Conservation (phyloP, 2,329 filamentous ascomycete species). For the Chlorencoelia australis region DNA sequence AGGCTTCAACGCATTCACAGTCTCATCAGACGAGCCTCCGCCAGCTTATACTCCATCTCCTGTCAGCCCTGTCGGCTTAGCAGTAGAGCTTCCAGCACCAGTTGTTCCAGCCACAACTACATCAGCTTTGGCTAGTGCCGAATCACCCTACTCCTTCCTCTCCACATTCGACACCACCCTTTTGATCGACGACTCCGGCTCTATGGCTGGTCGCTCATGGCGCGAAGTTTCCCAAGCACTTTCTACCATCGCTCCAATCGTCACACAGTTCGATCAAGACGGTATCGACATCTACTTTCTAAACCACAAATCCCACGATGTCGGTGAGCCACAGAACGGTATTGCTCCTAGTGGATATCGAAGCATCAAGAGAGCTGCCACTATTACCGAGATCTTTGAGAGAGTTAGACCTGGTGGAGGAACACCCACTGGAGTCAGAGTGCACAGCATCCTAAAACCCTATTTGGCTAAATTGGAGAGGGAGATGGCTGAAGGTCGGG, state of each 20-base stretch:
- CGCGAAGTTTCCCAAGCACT: constrained; percentile 62
- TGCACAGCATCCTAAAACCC: constrained; percentile 61
- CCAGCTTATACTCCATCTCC: constrained; percentile 24
- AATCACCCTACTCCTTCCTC: constrained; percentile 60
- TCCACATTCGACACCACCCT: constrained; percentile 76
- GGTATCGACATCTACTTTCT: constrained; percentile 90
- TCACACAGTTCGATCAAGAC: constrained; percentile 67
- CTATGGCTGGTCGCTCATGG: constrained; percentile 74
- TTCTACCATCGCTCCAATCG: constrained; percentile 67
- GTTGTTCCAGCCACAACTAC: constrained; percentile 14
- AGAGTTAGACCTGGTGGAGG: constrained; percentile 50
- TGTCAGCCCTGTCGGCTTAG: constrained; percentile 11
- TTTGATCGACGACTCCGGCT: constrained; percentile 83
- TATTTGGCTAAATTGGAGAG: constrained; percentile 53
- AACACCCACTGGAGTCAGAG: constrained; percentile 66
- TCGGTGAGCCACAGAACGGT: constrained; percentile 26
- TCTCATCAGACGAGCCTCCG: constrained; percentile 24
- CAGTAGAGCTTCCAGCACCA: constrained; percentile 3
- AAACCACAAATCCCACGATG: constrained; percentile 47
- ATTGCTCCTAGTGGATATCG: constrained; percentile 46
- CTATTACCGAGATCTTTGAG: constrained; percentile 62
- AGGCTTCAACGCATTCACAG: constrained; percentile 24
- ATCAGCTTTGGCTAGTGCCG: constrained; percentile 31
- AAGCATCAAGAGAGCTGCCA: constrained; percentile 47
- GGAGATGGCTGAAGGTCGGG: constrained; percentile 25